Evolutionary conservation across 352 stramenopile genomes (phyloP), one percentile per base, ranked within the genome.

Genomic region (Pythium vanterpoolii): DNA sequence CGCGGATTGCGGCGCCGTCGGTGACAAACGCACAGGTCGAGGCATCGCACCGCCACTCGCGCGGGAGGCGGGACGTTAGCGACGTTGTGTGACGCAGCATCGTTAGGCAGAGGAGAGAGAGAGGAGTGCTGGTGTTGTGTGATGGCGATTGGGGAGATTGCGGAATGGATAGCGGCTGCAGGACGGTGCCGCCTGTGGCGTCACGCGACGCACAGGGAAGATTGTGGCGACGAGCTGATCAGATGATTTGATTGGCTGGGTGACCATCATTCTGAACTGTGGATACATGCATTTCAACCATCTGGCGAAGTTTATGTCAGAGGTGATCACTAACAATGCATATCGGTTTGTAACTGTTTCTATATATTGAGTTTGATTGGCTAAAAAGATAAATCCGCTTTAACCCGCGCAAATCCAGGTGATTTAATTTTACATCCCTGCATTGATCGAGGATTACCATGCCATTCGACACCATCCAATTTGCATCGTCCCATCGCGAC

Each of bases 21-120:
- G n/a, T 40, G 5, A 54, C 44, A 34, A 54, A 47, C 19, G 33
- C 31, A 19, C 21, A 28, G 5, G 43, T 42, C 1, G 31, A 36
- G 21, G 26, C 24, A n/a, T 54, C 54, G 26, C 52, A 62, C 10
- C 21, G 31, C 54, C 54, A 62, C n/a, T 52, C 33, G 14, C 44
- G 54, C 5, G 54, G 54, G 2, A 55, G 13, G 5, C 31, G 6
- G 18, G 43, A 50, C 21, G 43, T 24, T 5, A 50, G 23, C 13
- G 43, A 50, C 7, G 43, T 50, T 24, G 18, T 50, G 43, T 50
- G 43, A 14, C 43, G 43, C 23, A 50, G 28, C 43, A 50, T 50
- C 4, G 6, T 50, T 16, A 14, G 31, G 9, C 1, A 38, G 2
- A 38, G 23, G 13, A 19, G 43, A 34, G 23, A 0, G 1, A 18